phyloP scores from a whole-genome alignment of 2,329 filamentous ascomycete species.

The Neoscytalidium dimidiatum region DNA sequence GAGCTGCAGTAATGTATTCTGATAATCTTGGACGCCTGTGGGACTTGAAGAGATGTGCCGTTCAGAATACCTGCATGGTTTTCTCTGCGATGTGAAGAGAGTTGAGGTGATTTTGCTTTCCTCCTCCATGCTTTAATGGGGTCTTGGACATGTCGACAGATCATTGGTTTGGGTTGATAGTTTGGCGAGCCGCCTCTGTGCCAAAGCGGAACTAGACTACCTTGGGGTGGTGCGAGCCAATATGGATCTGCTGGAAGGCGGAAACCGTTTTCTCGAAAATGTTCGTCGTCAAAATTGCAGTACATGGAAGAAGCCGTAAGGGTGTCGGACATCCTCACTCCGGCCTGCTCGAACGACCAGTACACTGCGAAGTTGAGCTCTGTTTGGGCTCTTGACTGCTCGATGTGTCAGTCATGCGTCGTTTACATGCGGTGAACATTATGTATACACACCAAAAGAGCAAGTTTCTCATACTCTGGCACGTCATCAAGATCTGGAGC shows the following conservation, averaged over 20 bases:
- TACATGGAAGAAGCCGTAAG: slow-evolving; percentile 30
- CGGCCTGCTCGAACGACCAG: slow-evolving; percentile 27
- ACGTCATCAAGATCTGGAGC: slow-evolving; percentile 25
- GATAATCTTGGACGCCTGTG: not conserved
- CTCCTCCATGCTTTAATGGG: slow-evolving; percentile 31
- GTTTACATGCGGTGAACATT: not conserved
- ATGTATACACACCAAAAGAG: slow-evolving; percentile 6
- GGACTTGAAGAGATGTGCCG: not conserved
- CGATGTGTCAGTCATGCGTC: not conserved
- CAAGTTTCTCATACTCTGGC: slow-evolving; percentile 27
- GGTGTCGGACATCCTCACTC: slow-evolving; percentile 28
- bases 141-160: slow-evolving; percentile 29
- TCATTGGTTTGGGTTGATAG: slow-evolving; percentile 34
- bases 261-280: slow-evolving; percentile 26
- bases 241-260: slow-evolving; percentile 30
- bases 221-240: slow-evolving; percentile 31
- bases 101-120: slow-evolving; percentile 20
- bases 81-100: too few relatives aligned
- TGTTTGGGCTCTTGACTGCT: slow-evolving; percentile 26
- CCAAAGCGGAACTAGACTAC: slow-evolving; percentile 31
- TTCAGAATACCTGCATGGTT: not conserved
- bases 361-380: slow-evolving; percentile 32
- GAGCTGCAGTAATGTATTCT: slow-evolving; percentile 26
- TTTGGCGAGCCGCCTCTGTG: slow-evolving; percentile 31
- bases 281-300: slow-evolving; percentile 28